phyloP scores from a whole-genome alignment of 2,329 filamentous ascomycete genomes.

The Sclerotinia minor region DNA sequence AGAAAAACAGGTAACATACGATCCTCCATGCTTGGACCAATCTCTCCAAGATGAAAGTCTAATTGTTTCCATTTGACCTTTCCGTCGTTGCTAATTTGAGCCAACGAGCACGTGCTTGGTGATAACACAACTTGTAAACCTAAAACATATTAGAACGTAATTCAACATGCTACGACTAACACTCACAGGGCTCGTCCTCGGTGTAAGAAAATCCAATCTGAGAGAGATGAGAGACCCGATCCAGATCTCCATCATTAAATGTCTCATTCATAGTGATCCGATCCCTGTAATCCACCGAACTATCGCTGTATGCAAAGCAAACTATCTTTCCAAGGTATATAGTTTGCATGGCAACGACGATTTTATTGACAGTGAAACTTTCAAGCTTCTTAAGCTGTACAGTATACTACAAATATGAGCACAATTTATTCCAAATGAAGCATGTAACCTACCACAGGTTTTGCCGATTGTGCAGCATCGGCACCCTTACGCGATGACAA shows the following conservation, averaged over 20 bases:
- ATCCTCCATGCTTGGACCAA: slow-evolving; percentile 51
- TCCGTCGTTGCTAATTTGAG: slow-evolving; percentile 59
- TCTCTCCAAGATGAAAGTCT: slow-evolving; percentile 51
- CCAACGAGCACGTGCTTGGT: slow-evolving; percentile 59
- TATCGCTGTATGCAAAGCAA: slow-evolving; percentile 75
- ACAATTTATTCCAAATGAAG: slow-evolving; percentile 19
- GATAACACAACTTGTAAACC: slow-evolving; percentile 62
- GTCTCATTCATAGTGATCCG: slow-evolving; percentile 70
- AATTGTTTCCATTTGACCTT: slow-evolving; percentile 60
- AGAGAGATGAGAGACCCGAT: slow-evolving; percentile 66
- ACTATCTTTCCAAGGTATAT: slow-evolving; percentile 71
- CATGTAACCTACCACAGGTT: slow-evolving; percentile 35
- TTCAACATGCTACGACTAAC: background rate
- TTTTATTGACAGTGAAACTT: slow-evolving; percentile 68
- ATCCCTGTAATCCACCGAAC: slow-evolving; percentile 77
- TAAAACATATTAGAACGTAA: slow-evolving; percentile 37
- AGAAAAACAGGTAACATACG: slow-evolving; percentile 43
- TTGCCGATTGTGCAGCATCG: slow-evolving; percentile 22
- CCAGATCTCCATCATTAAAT: slow-evolving; percentile 62
- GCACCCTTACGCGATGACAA: slow-evolving; percentile 63
- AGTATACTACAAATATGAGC: slow-evolving; percentile 43
- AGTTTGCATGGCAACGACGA: slow-evolving; percentile 66
- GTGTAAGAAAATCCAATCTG: slow-evolving; percentile 77
- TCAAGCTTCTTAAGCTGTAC: slow-evolving; percentile 62
- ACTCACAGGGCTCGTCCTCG: slow-evolving; percentile 63